Percentiles rank a stretch among this genome's conserved stretches.
phyloP scores from a whole-genome alignment of 352 stramenopile species.

The Detonula confervacea region DNA sequence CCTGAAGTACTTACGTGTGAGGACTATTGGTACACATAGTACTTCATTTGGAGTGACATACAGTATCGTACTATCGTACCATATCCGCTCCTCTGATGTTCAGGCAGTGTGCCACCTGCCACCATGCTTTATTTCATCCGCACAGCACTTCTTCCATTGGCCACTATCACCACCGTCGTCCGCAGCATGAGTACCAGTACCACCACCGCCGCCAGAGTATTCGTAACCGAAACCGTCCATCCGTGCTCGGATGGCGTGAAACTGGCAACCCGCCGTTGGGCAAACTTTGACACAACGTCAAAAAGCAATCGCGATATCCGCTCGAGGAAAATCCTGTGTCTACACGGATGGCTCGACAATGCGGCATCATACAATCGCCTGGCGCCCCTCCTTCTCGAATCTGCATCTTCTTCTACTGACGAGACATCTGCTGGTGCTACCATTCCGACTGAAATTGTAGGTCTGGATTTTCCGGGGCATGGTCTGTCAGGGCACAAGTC shows the following conservation, averaged over 20 bases:
- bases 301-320: neutral
- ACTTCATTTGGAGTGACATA: too few relatives aligned
- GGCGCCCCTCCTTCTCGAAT: conserved; percentile 48
- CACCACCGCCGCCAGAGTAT: conserved; percentile 3
- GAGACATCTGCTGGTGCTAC: neutral
- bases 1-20: too few relatives aligned
- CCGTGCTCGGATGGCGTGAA: conserved; percentile 59
- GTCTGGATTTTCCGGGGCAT: conserved; percentile 79
- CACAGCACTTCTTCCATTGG: neutral
- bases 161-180: neutral
- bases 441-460: conserved; percentile 64
- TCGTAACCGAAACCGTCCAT: conserved; percentile 41
- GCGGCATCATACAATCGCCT: conserved; percentile 68
- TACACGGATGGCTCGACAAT: conserved; percentile 84
- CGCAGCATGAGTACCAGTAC: neutral
- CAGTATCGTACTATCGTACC: too few relatives aligned
- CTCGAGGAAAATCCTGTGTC: conserved; percentile 57
- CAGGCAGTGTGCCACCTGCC: too few relatives aligned
- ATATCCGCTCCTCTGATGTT: too few relatives aligned
- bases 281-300: conserved; percentile 31
- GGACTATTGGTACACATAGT: too few relatives aligned
- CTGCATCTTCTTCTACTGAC: conserved; percentile 4
- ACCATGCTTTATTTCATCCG: too few relatives aligned
- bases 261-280: conserved; percentile 48
- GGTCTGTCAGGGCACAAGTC: conserved; percentile 72